Conservation (phyloP, 768 basidiomycete species). For the Boletellus ananiceps region DNA sequence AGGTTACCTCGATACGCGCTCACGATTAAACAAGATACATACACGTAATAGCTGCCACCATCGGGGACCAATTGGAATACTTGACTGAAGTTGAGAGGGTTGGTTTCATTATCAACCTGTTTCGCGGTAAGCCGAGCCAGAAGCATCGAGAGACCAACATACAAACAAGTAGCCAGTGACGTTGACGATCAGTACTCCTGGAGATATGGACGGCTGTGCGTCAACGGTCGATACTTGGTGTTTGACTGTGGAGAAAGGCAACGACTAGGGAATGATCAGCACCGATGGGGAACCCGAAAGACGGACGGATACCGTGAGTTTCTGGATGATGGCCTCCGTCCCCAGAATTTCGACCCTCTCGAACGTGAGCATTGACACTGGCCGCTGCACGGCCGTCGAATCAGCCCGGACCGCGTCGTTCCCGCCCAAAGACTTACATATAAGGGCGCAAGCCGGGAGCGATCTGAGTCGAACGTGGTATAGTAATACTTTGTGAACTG, state of each 20-base stretch:
- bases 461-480: conserved; percentile 62
- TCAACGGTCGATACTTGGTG: conserved; percentile 83
- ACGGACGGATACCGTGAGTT: conserved; percentile 54
- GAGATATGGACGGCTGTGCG: conserved; percentile 74
- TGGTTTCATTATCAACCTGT: conserved; percentile 76
- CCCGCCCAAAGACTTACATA: conserved; percentile 58
- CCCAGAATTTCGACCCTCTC: conserved; percentile 65
- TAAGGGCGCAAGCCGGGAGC: conserved; percentile 52
- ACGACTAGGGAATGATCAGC: conserved; percentile 37
- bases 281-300: not conserved
- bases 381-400: conserved; percentile 49
- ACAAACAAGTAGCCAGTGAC: conserved; percentile 87
- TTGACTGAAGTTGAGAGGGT: conserved; percentile 89
- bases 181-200: conserved; percentile 61
- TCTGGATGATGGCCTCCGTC: conserved; percentile 52
- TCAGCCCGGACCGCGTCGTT: conserved; percentile 26
- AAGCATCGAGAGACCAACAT: conserved; percentile 20
- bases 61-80: conserved; percentile 88
- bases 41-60: conserved; percentile 78
- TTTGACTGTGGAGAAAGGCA: conserved; percentile 78
- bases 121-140: conserved; percentile 3
- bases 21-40: conserved; percentile 29
- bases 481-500: conserved; percentile 87
- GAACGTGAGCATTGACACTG: conserved; percentile 79
- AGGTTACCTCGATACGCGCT: conserved; percentile 4